Base-by-base conservation (phyloP, 2,329 filamentous ascomycete species). In the Claviceps paspali region DNA sequence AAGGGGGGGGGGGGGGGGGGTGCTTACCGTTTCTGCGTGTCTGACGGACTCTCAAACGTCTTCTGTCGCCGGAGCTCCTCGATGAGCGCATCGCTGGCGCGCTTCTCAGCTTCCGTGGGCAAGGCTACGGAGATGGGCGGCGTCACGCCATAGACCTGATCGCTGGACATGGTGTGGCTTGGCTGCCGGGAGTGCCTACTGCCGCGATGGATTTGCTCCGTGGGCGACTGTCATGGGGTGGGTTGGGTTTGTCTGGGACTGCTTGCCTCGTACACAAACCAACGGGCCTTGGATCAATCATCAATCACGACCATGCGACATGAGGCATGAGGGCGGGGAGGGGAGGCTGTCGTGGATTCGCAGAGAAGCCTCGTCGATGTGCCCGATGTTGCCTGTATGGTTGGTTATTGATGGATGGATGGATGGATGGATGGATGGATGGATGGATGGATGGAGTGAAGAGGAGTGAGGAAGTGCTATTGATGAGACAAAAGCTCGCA, bases 21-120 rank as follows among this genome's bases (percentile, higher is more conserved):
- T 9, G 26, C 30, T 43, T 61, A 84, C 83, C 87, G 79, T 56
- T 82, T 85, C 44, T 84, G 72, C 3, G 84, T 93, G 54, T 92
- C 91, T 30, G 82, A 70, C 11, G 76, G 71, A 36, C 74, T 76
- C 60, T 96, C 91, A 50, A 94, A 98, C 36, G 91, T 94, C 60
- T 92, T 88, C 60, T 95, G 83, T 29, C 69, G 69, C 55, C 85
- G 85, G 43, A 98, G 64, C 60, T 95, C 87, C 39, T 82, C 76
- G 39, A 94, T 72, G 31, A 98, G 71, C 39, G 78, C 68, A 47
- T 85, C 78, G 49, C 84, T 92, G 35, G 81, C 73, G 45, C 79
- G 70, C 39, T 80, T 73, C 56, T 98, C 88, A 27, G 71, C 64
- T 38, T 80, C 71, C 1, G 81, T 91, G 4, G 91, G 91, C 18